phyloP scores from a whole-genome alignment of 148 eudicot species.

The Rhododendron griersonianum region DNA sequence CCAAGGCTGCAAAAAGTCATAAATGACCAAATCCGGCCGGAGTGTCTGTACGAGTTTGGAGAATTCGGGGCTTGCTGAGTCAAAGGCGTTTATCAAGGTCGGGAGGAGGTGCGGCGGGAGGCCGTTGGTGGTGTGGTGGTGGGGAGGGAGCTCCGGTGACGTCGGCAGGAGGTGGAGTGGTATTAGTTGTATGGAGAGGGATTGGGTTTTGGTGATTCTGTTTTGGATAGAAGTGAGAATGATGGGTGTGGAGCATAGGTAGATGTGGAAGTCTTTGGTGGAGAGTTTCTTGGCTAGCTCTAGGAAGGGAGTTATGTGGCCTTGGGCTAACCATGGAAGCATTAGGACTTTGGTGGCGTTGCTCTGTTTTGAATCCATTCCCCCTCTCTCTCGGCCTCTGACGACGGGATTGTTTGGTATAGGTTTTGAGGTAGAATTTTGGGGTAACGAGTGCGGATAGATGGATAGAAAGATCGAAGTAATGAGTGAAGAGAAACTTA shows the following conservation, averaged over 20 bases:
- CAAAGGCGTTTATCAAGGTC: slow-evolving; percentile 10
- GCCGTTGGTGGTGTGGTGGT: slow-evolving; percentile 29
- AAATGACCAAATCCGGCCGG: slow-evolving; percentile 18
- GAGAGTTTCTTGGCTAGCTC: slow-evolving; percentile 10
- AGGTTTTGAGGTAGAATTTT: too few relatives aligned
- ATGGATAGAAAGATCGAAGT: too few relatives aligned
- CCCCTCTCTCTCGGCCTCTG: too few relatives aligned
- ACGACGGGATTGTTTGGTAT: too few relatives aligned
- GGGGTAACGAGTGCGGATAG: too few relatives aligned
- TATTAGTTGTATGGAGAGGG: neutral
- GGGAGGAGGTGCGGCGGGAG: slow-evolving; percentile 27
- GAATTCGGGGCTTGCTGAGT: slow-evolving; percentile 8
- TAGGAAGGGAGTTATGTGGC: neutral
- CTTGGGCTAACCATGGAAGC: too few relatives aligned
- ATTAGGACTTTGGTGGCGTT: too few relatives aligned
- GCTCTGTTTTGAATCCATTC: too few relatives aligned
- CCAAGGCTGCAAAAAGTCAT: slow-evolving; percentile 26
- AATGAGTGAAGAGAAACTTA: too few relatives aligned
- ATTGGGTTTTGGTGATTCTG: neutral
- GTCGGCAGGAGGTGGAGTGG: neutral
- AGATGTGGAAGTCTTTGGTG: neutral
- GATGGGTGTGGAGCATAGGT: slow-evolving; percentile 4
- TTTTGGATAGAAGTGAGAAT: neutral
- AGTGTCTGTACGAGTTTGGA: neutral
- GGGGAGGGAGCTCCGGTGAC: slow-evolving; percentile 11